phyloP scores from a whole-genome alignment of 2,329 filamentous ascomycete species.

The Fusarium pininemorale region DNA sequence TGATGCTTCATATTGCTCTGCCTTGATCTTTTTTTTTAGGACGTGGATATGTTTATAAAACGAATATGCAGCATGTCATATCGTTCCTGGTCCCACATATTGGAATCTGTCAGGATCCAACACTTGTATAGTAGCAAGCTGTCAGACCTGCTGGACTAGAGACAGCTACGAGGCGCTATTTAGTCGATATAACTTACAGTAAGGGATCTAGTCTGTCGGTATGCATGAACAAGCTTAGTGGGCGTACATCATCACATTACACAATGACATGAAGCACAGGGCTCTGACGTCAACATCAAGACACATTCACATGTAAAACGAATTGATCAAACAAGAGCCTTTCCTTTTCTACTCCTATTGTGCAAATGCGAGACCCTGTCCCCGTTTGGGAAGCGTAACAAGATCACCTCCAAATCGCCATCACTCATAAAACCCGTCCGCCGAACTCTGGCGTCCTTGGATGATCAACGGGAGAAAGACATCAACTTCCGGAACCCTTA shows the following conservation, averaged over 20 bases:
- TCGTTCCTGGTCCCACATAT: neutral
- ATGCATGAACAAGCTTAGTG: neutral
- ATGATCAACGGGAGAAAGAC: conserved; percentile 8
- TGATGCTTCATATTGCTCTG: rapidly evolving
- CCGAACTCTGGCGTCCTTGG: conserved; percentile 42
- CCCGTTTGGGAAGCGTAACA: conserved; percentile 44
- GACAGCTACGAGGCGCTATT: neutral
- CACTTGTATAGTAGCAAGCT: neutral
- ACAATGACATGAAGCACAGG: neutral
- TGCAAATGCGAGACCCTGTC: conserved; percentile 48
- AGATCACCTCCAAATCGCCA: conserved; percentile 42
- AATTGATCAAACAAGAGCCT: conserved; percentile 47
- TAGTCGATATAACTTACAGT: no score
- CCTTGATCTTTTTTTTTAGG: rapidly evolving
- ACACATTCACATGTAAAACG: conserved; percentile 7
- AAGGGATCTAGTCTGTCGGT: neutral
- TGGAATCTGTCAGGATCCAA: neutral
- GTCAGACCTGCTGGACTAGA: neutral
- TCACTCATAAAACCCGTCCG: conserved; percentile 39
- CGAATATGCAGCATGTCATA: neutral
- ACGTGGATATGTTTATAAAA: neutral
- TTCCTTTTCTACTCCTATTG: conserved; percentile 51
- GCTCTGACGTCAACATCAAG: neutral
- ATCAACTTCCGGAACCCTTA: conserved; percentile 5
- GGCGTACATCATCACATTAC: neutral